phyloP scores from a whole-genome alignment of 106 monocot species.

The Posidonia australis region DNA sequence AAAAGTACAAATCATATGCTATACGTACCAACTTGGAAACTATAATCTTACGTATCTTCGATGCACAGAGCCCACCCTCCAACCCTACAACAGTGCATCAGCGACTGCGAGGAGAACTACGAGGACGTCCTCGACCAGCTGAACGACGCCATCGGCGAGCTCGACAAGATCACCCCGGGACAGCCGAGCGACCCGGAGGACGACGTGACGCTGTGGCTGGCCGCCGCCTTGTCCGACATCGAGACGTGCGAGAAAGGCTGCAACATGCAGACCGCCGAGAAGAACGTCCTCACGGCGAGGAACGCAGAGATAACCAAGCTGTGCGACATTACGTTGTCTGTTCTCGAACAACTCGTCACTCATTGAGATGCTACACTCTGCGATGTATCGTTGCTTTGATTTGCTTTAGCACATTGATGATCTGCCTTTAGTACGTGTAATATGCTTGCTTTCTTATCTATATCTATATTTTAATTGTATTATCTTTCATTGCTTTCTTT shows the following conservation, averaged over 20 bases:
- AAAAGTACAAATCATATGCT: no score
- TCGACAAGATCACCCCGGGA: conserved; percentile 13
- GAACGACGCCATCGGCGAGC: conserved; percentile 20
- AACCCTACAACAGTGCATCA: conserved; percentile 25
- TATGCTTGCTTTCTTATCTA: no score
- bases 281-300: neutral
- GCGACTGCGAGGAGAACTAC: conserved; percentile 40
- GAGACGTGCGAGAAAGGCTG: conserved; percentile 48
- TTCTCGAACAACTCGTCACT: neutral
- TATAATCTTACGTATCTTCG: no score
- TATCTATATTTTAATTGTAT: no score
- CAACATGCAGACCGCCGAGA: conserved; percentile 5
- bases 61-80: neutral
- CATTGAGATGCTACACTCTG: no score
- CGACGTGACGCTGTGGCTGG: conserved; percentile 18
- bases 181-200: conserved; percentile 11
- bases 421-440: no score
- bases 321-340: conserved; percentile 2
- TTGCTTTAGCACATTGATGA: no score
- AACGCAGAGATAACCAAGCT: conserved; percentile 6
- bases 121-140: conserved; percentile 49
- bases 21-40: no score
- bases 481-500: no score
- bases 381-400: no score
- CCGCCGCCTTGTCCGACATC: conserved; percentile 30